Evolutionary conservation across 352 stramenopile genomes (phyloP), one percentile per base, ranked within the genome.

Genomic region (Achlya hypogyna): DNA sequence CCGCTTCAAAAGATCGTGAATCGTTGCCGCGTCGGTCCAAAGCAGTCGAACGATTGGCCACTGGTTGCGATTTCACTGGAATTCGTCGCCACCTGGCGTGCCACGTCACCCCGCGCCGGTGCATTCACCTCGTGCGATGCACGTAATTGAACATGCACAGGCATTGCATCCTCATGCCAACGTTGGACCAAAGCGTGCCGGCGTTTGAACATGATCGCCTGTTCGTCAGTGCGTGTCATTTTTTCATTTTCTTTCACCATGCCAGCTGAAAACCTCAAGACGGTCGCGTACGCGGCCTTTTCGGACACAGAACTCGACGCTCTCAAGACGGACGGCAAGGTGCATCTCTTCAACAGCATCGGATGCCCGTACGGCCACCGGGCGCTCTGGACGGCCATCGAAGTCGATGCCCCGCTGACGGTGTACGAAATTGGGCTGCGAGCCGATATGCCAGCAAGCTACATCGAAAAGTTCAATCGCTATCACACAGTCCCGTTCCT

Each of bases 261-360:
- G 20, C 4, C 53, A 0, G 25, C n/a, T 29, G 56, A 32, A 51
- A n/a, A 25, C 56, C 10, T 64, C 43, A 22, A 49, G 22, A 49
- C 31, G 12, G 35, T 66, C n/a, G 40, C 56, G 28, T 66, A 66
- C 59, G 4, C 22, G 0, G n/a, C 59, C 4, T 1, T 66, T 14
- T 40, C 59, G 16, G 10, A 8, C 5, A 43, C 42, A 12, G 22
- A 66, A 6, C 43, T 66, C 5, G 59, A 58, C 9, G 38, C 59
- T 25, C 25, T 58, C 25, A 45, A 58, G 4, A 51, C 23, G 25
- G 29, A 34, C 34, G 9, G 28, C 28, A n/a, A 10, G n/a, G 16
- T 58, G 6, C 14, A 31, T 14, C 34, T 66, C 16, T 66, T 66
- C 59, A 66, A 66, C 38, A 66, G 58, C 47, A 59, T 58, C n/a